Evolutionary conservation across 495 filamentous ascomycete genomes (phyloP), one percentile per base, ranked within the genome.

Genomic region (Trichoderma orchidacearum): DNA sequence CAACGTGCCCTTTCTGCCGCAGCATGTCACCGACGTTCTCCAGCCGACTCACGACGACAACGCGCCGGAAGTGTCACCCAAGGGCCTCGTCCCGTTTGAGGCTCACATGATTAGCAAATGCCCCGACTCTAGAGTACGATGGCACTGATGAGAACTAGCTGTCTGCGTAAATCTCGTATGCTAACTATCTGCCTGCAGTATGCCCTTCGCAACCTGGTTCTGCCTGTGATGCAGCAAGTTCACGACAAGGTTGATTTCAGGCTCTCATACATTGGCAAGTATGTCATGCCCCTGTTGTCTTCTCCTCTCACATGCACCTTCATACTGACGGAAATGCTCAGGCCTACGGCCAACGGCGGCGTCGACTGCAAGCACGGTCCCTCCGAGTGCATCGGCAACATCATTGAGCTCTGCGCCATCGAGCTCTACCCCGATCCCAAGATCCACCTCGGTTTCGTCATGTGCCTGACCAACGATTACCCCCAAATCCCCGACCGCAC

Each of bases 41-140:
- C 1, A 11, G 2, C 21, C 18, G 41, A 25, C 18, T 7, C 5
- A 27, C 17, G 6, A 23, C 21, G 41, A 12, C 4, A 17, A 9
- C 41, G 27, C 12, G 6, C n/a, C n/a, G n/a, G n/a, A n/a, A n/a
- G n/a, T n/a, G n/a, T n/a, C n/a, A n/a, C 3, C 41, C 18, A 27
- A 55, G 48, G 58, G 58, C 30, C 58, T 66, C 53, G 84, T 96
- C 11, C 84, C 90, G 3, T 73, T 98, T 8, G 93, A 98, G 64
- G 86, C 87, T 56, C 89, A 94, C 64, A 86, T 95, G 59, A 96
- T 95, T 85, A 87, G 85, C 69, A 96, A 97, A 73, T 98, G 93
- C 62, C 93, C 93, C 0, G 89, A 94, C 67, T 86, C 88, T 2
- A 77, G 71, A 65, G 72, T 73, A 55, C 18, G 67, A n/a, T n/a